Base-by-base conservation (phyloP, 352 stramenopile species). In the Elongisporangium undulatum region DNA sequence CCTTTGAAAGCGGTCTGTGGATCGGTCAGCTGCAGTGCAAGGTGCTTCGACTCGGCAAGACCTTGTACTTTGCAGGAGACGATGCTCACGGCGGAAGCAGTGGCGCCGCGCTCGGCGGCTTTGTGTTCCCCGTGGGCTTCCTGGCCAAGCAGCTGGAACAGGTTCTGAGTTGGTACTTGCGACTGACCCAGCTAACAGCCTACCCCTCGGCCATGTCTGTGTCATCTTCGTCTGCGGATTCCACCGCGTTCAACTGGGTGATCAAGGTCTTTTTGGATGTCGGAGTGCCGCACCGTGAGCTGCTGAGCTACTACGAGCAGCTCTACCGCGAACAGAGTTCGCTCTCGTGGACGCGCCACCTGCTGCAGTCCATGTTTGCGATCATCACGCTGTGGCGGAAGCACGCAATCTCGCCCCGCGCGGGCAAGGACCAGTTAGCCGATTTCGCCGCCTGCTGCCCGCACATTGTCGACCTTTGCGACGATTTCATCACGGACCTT, bases 311-410 rank as follows among this genome's bases (percentile, higher is more conserved):
- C 63, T 95, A 95, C 62, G 79, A 94, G 61, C 78, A 89, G 51
- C 62, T 95, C 4, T 95, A 92, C 64, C 80, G 77, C 24, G 74
- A 88, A 38, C 82, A 89, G 23, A 66, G 74, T 39, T 66, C 63
- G 26, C 16, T 80, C 9, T 45, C 68, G n/a, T 95, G 86, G 86
- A 85, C 76, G 26, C 63, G 94, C 38, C 86, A 95, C 62, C 58
- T 95, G 58, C 69, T 94, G 51, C 75, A 88, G 61, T 82, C 82
- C 5, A 86, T 94, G 54, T 69, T 93, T 52, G 69, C 78, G 38
- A 85, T 88, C 62, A 75, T 94, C 52, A 77, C 65, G n/a, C 57
- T 83, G n/a, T 95, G 86, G 86, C 90, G 89, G 64, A 90, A 89
- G 62, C 71, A 90, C 60, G 79, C 75, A n/a, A 80, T 89, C 29